These are phyloP conservation scores for Dryas drummondii DNA, from an alignment of 306 rosid species.

Conservation along the genomic window DNA sequence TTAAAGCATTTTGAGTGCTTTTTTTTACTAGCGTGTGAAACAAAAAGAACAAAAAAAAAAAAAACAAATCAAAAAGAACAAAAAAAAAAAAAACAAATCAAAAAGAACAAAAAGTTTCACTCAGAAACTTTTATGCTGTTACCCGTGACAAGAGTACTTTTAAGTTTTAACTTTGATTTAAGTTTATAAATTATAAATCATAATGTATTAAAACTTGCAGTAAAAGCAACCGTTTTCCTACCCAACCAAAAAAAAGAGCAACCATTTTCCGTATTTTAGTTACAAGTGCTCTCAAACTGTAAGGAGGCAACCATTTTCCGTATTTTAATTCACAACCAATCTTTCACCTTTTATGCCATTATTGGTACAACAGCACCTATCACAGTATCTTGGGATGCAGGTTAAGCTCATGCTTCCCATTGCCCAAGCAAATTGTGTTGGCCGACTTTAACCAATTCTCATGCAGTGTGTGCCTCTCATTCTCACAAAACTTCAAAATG, in stretches of 20 bases:
- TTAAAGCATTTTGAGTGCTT: not conserved
- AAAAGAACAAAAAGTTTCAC: too few relatives aligned
- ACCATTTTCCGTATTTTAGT: not conserved
- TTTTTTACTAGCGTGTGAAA: not conserved
- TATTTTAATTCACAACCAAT: not conserved
- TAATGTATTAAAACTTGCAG: too few relatives aligned
- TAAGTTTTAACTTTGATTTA: too few relatives aligned
- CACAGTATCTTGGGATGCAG: not conserved
- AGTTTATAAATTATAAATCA: too few relatives aligned
- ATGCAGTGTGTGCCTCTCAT: not conserved
- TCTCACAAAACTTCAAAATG: not conserved
- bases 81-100: too few relatives aligned
- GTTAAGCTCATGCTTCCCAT: constrained; percentile 5
- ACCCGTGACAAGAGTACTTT: too few relatives aligned
- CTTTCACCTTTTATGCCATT: constrained; percentile 4
- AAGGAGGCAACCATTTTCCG: not conserved
- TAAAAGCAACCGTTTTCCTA: too few relatives aligned
- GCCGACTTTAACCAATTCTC: not conserved
- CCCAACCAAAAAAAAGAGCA: not conserved
- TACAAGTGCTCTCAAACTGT: constrained; percentile 2
- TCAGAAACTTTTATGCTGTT: too few relatives aligned
- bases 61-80: too few relatives aligned
- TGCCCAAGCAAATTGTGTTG: not conserved
- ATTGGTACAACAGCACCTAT: not conserved
- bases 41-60: not conserved